These are phyloP conservation scores for Stentor roeselii DNA, from an alignment of 73 alveolate species.

Conservation along the genomic window DNA sequence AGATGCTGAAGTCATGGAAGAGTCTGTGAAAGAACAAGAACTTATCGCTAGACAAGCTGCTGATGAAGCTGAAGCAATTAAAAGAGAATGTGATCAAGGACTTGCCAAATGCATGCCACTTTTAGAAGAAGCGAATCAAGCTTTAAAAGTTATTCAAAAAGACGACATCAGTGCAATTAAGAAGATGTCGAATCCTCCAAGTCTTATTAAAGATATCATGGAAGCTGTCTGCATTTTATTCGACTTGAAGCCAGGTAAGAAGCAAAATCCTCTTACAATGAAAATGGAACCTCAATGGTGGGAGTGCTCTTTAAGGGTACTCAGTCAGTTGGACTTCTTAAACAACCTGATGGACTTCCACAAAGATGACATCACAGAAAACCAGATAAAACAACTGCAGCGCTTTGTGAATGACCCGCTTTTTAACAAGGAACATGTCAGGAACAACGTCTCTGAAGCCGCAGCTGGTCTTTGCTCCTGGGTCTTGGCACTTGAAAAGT, in stretches of 20 bases:
- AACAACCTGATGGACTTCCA: conserved; percentile 50
- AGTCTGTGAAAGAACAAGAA: conserved; percentile 80
- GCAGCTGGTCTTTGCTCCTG: conserved; percentile 78
- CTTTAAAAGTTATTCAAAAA: conserved; percentile 87
- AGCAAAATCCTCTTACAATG: background rate
- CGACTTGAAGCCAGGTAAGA: conserved; percentile 75
- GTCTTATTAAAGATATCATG: conserved; percentile 79
- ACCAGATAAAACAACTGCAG: conserved; percentile 46
- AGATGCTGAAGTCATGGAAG: conserved; percentile 28
- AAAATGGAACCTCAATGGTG: conserved; percentile 19
- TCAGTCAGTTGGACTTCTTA: conserved; percentile 62
- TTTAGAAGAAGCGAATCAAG: conserved; percentile 92
- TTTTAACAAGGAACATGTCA: conserved; percentile 37
- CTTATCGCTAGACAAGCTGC: conserved; percentile 86
- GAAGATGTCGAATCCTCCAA: conserved; percentile 73
- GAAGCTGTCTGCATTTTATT: conserved; percentile 87
- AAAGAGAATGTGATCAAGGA: conserved; percentile 90
- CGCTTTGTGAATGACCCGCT: background rate
- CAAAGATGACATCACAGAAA: conserved; percentile 66
- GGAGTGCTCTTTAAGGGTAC: conserved; percentile 57
- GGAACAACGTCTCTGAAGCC: conserved; percentile 66
- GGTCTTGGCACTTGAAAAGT: conserved; percentile 68
- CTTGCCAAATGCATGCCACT: conserved; percentile 95
- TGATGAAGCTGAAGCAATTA: conserved; percentile 85
- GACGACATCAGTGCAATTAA: conserved; percentile 77